Base-by-base conservation (phyloP, 2,329 filamentous ascomycete species). In the Pseudogymnoascus sp. region DNA sequence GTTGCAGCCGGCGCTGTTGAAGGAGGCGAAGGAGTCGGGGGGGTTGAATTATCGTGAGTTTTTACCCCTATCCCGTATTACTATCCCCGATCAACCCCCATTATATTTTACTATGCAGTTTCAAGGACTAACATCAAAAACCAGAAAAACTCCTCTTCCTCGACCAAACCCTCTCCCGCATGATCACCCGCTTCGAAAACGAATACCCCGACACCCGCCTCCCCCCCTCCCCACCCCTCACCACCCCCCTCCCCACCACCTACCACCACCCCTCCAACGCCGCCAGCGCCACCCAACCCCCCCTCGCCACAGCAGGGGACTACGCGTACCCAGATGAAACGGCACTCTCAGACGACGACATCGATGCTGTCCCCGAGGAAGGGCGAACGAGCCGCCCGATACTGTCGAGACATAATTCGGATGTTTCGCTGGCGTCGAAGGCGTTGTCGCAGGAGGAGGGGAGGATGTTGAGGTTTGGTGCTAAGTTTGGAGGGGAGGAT, bases 161-260 rank as follows among this genome's bases (percentile, higher is more conserved):
- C 31, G 92, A 97, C 71, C 82, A 89, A 66, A 98, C 95, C 0
- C 81, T 99, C 8, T 84, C 92, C 71, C 88, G 89, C 69, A 97
- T 98, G 78, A 98, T 98, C 72, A 88, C 91, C 73, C 89, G 95
- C 28, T 99, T 98, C 73, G 95, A 98, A 75, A 90, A 96, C 73
- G 93, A 98, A 75, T 98, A 92, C 71, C 95, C 95, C 0, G 93
- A 98, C 73, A 96, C 90, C 0, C 86, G 91, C 37, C 67, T 74
- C 31, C 70, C 67, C 11, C 68, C 65, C 5, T 39, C 66, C 25
- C 31, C 63, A 6, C 60, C 63, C 62, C 23, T 67, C 69, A 45
- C 65, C 69, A 63, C 67, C 6, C 5, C 66, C 16, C 65, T 69
- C n/a, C 36, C 68, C 3, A 60, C 64, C 19, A 39, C 62, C 19